A percentile compares a stretch with the other conserved stretches of the same genome.
These are phyloP conservation scores for Cladosporium colombiae DNA, from an alignment of 2,329 filamentous ascomycete genomes.

Conservation along the genomic window DNA sequence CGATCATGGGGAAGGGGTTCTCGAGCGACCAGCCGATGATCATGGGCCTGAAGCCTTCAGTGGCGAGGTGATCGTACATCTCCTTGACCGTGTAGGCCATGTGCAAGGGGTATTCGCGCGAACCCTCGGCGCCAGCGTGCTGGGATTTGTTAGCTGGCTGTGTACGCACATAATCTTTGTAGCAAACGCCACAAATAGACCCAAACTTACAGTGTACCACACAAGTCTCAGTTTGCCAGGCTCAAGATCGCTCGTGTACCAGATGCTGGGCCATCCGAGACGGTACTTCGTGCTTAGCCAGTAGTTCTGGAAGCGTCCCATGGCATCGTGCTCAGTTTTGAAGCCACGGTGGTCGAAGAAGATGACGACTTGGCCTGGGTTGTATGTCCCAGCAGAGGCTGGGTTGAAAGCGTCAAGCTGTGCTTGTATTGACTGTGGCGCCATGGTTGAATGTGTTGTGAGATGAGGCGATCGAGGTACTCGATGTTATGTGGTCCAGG, in stretches of 20 bases:
- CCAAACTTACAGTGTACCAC: constrained; percentile 33
- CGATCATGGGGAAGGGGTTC: constrained; percentile 39
- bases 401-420: constrained; percentile 31
- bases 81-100: constrained; percentile 34
- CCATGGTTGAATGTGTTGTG: constrained; percentile 8
- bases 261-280: constrained; percentile 30
- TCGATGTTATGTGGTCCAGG: neutral
- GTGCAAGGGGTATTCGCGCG: constrained; percentile 35
- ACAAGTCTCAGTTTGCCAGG: constrained; percentile 34
- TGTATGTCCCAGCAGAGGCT: constrained; percentile 29
- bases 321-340: constrained; percentile 29
- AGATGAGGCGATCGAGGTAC: neutral
- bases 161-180: neutral
- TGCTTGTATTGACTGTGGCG: constrained; percentile 14
- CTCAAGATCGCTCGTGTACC: constrained; percentile 29
- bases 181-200: neutral
- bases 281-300: constrained; percentile 31
- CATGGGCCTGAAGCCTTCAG: constrained; percentile 36
- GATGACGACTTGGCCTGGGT: constrained; percentile 35
- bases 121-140: constrained; percentile 35
- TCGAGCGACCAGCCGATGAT: constrained; percentile 36
- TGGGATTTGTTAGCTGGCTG: constrained; percentile 20
- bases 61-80: constrained; percentile 36
- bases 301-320: constrained; percentile 30
- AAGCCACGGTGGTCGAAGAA: constrained; percentile 37